Base-by-base conservation (phyloP, 192 early-diverging fungal species). In the Coemansia sp. region DNA sequence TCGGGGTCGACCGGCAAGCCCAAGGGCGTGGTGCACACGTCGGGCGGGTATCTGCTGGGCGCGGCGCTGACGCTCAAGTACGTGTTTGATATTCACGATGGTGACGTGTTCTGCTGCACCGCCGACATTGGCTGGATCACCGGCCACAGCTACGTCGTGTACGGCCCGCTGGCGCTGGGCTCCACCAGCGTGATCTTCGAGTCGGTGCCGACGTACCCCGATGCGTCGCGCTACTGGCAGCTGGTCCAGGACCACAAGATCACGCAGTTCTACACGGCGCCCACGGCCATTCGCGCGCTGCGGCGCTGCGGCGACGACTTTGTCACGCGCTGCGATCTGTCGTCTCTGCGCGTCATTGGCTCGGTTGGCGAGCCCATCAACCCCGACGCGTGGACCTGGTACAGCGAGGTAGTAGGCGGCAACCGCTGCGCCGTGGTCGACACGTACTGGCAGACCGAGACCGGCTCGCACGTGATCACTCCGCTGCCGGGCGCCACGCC, bases 321-420 rank as follows among this genome's bases (percentile, higher is more conserved):
- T 74, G 83, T 97, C 23, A 80, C 82, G 44, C 79, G 80, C 27
- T 87, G 89, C 78, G 86, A 91, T 40, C 79, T 98, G 45, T 84
- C 83, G 25, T 82, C 85, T 14, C 84, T 98, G 47, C 85, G 93
- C 55, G 86, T 96, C 27, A 85, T 98, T 25, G 95, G 93, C 36
- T 89, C 90, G 14, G 95, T 98, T 10, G 95, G 95, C 48, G 95
- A 98, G 73, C 95, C 95, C 44, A 98, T 98, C 76, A 94, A 96
- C 70, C 91, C 93, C 34, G 92, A 96, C 59, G 93, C 95, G 15
- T 98, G 95, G 95, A 78, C 84, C 58, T 98, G 95, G 95, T 98
- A 98, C 79, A 81, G 92, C 81, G 82, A 90, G 48, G 83, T 90
- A 20, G 90, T 98, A 26, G 93, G 93, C 25, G 82, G 87, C 49